Conservation (phyloP, 208 protist species). For the Acanthamoeba sp. region DNA sequence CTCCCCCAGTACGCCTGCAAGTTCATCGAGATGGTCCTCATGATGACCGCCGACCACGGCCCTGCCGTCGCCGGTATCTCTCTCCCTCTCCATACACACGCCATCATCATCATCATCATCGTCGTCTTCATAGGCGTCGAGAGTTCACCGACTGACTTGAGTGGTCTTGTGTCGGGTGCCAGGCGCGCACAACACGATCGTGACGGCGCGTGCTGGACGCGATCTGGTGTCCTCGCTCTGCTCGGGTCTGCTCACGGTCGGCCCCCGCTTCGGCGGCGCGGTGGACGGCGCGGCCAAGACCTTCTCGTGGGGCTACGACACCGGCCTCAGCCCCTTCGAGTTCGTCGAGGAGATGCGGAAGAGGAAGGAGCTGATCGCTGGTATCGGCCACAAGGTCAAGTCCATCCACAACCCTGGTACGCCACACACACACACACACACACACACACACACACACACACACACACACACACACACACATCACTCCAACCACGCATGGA, state of each 20-base stretch:
- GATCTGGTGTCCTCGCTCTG: slow-evolving; percentile 91
- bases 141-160: no score
- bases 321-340: slow-evolving; percentile 81
- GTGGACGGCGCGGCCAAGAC: slow-evolving; percentile 88
- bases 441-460: no score
- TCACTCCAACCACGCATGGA: no score
- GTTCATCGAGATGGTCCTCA: slow-evolving; percentile 93
- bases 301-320: slow-evolving; percentile 77
- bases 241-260: slow-evolving; percentile 93
- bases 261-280: slow-evolving; percentile 92
- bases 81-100: no score
- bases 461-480: no score
- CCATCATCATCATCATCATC: no score
- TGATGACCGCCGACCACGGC: slow-evolving; percentile 92
- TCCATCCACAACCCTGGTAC: slow-evolving; percentile 87
- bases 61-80: slow-evolving; percentile 89
- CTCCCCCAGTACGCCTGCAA: slow-evolving; percentile 89
- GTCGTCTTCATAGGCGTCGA: no score
- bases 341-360: slow-evolving; percentile 91
- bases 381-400: slow-evolving; percentile 93
- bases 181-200: slow-evolving; percentile 93
- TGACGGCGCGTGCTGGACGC: slow-evolving; percentile 92
- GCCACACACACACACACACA: not conserved
- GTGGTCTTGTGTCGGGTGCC: no score
- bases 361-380: slow-evolving; percentile 90